Conservation (phyloP, 768 basidiomycete species). For the Chalciporus sphaerocephalus region DNA sequence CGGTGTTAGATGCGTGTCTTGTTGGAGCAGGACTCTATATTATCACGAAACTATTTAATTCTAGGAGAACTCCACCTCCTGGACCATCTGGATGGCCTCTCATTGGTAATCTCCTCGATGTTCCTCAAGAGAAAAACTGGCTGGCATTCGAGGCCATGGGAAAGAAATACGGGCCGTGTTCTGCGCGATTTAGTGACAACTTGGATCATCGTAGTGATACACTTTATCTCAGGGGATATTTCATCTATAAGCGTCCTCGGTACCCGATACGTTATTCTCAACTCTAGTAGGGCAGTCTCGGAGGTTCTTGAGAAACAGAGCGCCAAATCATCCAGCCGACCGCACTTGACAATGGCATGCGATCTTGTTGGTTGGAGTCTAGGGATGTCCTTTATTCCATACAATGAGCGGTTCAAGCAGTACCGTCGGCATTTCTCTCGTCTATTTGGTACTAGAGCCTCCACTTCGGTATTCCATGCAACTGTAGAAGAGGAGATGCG, state of each 20-base stretch:
- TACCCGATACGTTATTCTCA: constrained; percentile 46
- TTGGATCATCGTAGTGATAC: not conserved
- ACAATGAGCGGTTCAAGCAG: constrained; percentile 4
- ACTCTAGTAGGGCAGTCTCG: constrained; percentile 34
- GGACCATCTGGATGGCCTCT: constrained; percentile 30
- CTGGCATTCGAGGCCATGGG: constrained; percentile 38
- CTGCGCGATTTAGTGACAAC: not conserved
- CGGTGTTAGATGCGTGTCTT: constrained; percentile 4
- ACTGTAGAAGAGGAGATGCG: constrained; percentile 5
- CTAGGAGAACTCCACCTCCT: constrained; percentile 1
- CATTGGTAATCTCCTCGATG: constrained; percentile 52
- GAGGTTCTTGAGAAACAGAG: constrained; percentile 15
- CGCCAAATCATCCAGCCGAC: constrained; percentile 3
- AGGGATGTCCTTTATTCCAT: constrained; percentile 5
- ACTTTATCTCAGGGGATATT: constrained; percentile 17
- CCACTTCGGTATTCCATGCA: constrained; percentile 1
- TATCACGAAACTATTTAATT: not conserved
- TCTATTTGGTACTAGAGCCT: constrained; percentile 8
- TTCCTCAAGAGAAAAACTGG: constrained; percentile 49
- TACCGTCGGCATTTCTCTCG: constrained; percentile 7
- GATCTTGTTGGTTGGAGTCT: constrained; percentile 20
- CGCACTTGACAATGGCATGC: constrained; percentile 8
- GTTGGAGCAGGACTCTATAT: constrained; percentile 13
- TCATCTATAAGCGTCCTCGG: constrained; percentile 31
- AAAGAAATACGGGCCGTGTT: constrained; percentile 43